Conservation (phyloP, 441 rosid species). For the Brassica hybrid region DNA sequence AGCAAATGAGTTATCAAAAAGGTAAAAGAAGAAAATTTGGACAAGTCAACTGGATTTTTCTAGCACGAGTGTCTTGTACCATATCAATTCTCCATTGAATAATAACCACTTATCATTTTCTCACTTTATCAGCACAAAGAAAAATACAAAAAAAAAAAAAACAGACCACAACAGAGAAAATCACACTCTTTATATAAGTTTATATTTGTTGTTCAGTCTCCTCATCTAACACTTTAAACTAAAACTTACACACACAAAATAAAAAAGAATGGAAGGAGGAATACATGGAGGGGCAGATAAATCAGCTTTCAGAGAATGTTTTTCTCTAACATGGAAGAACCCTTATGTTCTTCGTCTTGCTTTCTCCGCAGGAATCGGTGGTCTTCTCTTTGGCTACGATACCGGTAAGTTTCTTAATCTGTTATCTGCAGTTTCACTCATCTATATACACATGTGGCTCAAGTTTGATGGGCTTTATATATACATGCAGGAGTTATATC, state of each 20-base stretch:
- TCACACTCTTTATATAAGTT: constrained; percentile 18
- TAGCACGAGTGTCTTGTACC: constrained; percentile 30
- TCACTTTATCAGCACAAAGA: constrained; percentile 18
- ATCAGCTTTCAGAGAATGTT: constrained; percentile 68
- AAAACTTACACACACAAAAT: not conserved
- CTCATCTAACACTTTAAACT: constrained; percentile 3
- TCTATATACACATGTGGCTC: not conserved
- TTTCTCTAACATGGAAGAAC: constrained; percentile 65
- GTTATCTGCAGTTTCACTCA: not conserved
- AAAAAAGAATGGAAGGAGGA: constrained; percentile 57
- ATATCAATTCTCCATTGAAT: constrained; percentile 12
- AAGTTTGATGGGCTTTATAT: constrained; percentile 9
- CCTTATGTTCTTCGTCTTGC: constrained; percentile 82
- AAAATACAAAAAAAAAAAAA: no score
- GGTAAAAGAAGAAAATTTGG: constrained; percentile 1
- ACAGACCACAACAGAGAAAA: constrained; percentile 31
- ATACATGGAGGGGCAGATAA: constrained; percentile 47
- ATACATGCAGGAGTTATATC: constrained; percentile 72
- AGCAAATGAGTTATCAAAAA: constrained; percentile 26
- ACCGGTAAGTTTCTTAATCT: constrained; percentile 49
- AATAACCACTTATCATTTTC: constrained; percentile 29
- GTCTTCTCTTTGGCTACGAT: constrained; percentile 78
- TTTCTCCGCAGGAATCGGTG: constrained; percentile 83
- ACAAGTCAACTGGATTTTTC: constrained; percentile 18
- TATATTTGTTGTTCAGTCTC: constrained; percentile 24